phyloP scores from a whole-genome alignment of 2,329 filamentous ascomycete species.

The Coniochaeta hoffmannii region DNA sequence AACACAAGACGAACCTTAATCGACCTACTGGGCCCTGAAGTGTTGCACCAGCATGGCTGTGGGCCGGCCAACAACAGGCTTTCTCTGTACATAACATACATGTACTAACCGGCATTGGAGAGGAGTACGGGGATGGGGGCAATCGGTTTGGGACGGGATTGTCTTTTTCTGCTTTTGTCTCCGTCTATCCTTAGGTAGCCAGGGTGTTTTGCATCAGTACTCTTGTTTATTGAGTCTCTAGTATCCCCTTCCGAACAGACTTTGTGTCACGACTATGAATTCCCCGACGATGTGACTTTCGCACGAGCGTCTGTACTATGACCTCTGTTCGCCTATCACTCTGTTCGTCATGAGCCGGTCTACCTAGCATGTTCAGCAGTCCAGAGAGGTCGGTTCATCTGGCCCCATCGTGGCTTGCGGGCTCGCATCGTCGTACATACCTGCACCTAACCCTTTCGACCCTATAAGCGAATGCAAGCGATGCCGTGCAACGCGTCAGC shows the following conservation, averaged over 20 bases:
- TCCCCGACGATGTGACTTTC: not conserved
- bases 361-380: not conserved
- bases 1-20: not conserved
- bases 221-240: slow-evolving; percentile 2
- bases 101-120: not conserved
- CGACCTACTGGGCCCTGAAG: not conserved
- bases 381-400: not conserved
- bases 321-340: too few species aligned
- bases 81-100: not conserved
- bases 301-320: not conserved
- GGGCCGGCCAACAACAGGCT: not conserved
- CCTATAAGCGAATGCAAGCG: too few species aligned
- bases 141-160: not conserved
- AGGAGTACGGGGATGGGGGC: not conserved
- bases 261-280: not conserved
- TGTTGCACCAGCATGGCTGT: not conserved
- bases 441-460: too few species aligned
- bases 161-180: not conserved
- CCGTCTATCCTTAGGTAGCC: not conserved
- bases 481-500: not conserved
- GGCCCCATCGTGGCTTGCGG: not conserved
- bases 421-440: too few species aligned
- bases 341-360: too few species aligned
- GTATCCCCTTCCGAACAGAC: not conserved
- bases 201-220: slow-evolving; percentile 1